Conservation (phyloP, 768 basidiomycete species). For the Coprinellus aureogranulatus region DNA sequence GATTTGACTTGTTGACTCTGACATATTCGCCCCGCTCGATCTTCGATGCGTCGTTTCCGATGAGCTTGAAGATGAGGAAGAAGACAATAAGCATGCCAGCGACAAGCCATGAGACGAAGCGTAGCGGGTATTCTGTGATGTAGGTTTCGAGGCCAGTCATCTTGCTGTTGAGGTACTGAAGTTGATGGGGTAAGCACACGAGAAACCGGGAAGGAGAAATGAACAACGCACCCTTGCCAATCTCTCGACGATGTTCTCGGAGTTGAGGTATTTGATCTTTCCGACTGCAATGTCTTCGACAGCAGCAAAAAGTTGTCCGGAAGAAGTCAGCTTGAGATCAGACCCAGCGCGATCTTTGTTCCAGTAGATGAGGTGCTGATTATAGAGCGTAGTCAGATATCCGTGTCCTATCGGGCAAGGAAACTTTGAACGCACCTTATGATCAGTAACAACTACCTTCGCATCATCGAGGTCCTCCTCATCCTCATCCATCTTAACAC, state of each 20-base stretch:
- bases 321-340: slow-evolving; percentile 53
- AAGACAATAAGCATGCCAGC: slow-evolving; percentile 27
- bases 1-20: not conserved
- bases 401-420: not conserved
- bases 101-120: slow-evolving; percentile 30
- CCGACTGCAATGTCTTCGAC: slow-evolving; percentile 64
- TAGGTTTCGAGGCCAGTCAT: slow-evolving; percentile 35
- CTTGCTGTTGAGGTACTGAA: slow-evolving; percentile 42
- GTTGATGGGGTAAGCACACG: not conserved
- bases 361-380: slow-evolving; percentile 73
- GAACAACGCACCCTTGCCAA: slow-evolving; percentile 50
- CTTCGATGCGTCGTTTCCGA: slow-evolving; percentile 19
- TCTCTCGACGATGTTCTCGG: slow-evolving; percentile 70
- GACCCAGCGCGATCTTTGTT: slow-evolving; percentile 58
- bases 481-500: slow-evolving; percentile 38
- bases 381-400: too few species aligned
- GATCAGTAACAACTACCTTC: slow-evolving; percentile 74
- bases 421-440: slow-evolving; percentile 50
- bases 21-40: slow-evolving; percentile 11
- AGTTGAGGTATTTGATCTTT: slow-evolving; percentile 52
- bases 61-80: slow-evolving; percentile 21
- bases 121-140: slow-evolving; percentile 34
- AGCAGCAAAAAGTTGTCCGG: slow-evolving; percentile 57
- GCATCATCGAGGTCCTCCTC: slow-evolving; percentile 36
- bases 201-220: not conserved